Conservation (phyloP, 2,329 filamentous ascomycete genomes). For the Cryphonectria naterciae region DNA sequence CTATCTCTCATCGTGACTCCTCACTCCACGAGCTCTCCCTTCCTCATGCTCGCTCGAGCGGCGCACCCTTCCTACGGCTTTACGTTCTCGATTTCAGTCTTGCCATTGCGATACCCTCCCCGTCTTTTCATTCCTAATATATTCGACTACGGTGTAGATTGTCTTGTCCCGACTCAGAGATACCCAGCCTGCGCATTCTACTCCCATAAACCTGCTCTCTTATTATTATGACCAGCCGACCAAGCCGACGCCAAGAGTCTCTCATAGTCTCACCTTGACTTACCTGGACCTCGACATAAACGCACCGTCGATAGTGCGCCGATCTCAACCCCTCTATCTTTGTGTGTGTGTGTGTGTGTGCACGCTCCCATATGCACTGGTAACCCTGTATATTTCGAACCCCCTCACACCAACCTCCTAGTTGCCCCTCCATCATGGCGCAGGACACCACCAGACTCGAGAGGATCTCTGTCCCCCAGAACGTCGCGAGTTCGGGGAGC, state of each 20-base stretch:
- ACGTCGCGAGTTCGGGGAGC: conserved; percentile 17
- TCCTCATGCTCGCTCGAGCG: conserved; percentile 7
- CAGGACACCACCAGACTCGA: conserved; percentile 24
- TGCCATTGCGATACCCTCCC: conserved; percentile 16
- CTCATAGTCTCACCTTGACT: conserved; percentile 2
- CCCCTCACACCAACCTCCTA: not conserved
- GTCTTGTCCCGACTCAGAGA: conserved; percentile 22
- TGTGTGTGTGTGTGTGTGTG: not conserved
- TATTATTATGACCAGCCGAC: conserved; percentile 23
- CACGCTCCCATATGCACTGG: not conserved
- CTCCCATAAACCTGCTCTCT: not conserved
- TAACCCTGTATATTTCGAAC: conserved; percentile 8
- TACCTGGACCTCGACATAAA: conserved; percentile 3
- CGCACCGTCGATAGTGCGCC: not conserved
- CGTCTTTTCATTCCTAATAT: conserved; percentile 15
- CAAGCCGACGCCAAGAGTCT: conserved; percentile 14
- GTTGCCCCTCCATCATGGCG: conserved; percentile 18
- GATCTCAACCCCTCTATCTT: not conserved
- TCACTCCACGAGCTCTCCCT: not conserved
- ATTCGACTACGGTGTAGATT: conserved; percentile 11
- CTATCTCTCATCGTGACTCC: conserved; percentile 9
- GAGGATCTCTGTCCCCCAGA: conserved; percentile 23
- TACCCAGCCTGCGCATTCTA: conserved; percentile 19
- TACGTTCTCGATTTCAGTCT: conserved; percentile 12
- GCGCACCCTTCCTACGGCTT: conserved; percentile 6